Base-by-base conservation (phyloP, 1,139 yeast species). In the Groenewaldozyma auringiensis region DNA sequence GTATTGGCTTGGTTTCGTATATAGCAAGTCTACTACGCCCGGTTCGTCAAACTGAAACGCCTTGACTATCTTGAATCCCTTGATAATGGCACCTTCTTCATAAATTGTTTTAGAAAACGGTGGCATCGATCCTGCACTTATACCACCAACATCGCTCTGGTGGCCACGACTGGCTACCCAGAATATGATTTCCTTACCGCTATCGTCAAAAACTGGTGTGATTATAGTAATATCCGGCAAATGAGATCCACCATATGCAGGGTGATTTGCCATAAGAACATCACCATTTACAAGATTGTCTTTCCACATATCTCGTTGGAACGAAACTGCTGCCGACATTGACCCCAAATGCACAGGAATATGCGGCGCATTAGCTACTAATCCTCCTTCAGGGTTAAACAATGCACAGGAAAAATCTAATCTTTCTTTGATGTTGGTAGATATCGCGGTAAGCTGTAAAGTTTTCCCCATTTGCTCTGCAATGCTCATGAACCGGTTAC, bases 391-490 rank as follows among this genome's bases (percentile, higher is more conserved):
- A 1, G 76, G 70, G 53, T 82, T 87, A 60, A 85, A 85, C 22
- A 85, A 66, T 1, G 95, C 95, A 69, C 94, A 85, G 9, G 94
- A 83, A 60, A 84, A 85, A 61, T 85, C 95, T 43, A 85, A 68
- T 48, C 95, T 69, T 60, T 85, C 95, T 58, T 85, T 85, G 51
- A 85, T 86, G 57, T 85, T 85, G n/a, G 94, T 83, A 4, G 92
- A 82, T 40, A 85, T 85, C 3, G 92, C 76, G 0, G 94, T 84
- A 63, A 82, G 83, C 55, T 83, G 83, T 52, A 84, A 67, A 8
- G 89, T 83, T 53, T 79, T 74, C 13, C 94, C 94, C 95, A 85
- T 85, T 59, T 84, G 94, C 57, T 84, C 94, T 3, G 95, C 94
- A 61, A 85, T 81, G 44, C 86, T 83, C 94, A 85, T 84, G 59